Evolutionary conservation across 1,284 basidiomycete genomes (phyloP), one percentile per base, ranked within the genome.

Genomic region (Tylopilus sp.): DNA sequence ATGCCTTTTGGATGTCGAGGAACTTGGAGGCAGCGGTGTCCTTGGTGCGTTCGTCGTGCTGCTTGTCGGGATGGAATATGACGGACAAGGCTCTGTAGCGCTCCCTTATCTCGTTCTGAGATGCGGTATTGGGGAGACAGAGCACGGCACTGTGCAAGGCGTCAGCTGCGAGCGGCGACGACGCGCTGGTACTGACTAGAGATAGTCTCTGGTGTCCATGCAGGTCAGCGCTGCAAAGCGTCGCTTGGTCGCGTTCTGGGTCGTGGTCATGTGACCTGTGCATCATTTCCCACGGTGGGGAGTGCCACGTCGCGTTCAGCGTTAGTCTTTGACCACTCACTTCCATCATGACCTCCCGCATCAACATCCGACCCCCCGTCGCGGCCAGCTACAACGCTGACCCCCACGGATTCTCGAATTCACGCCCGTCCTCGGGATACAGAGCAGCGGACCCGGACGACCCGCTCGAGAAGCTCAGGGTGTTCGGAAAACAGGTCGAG

Each of bases 61-160:
- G 89, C 64, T 88, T 92, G 76, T 94, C 91, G 4, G 91, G 91
- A 61, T 93, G 90, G 53, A 91, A 88, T n/a, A 86, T 71, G n/a
- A 92, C 76, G 1, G 89, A 91, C 25, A 92, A 69, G 11, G 81
- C 70, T 45, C 80, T 77, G 66, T 91, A 87, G 42, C 85, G 79
- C 54, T 92, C 90, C 47, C 86, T 80, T 58, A 92, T 84, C 61
- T 90, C 85, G 50, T 74, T 72, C 46, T 82, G 78, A 3, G 84
- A 80, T 0, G 90, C 88, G 28, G 78, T 76, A 46, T 71, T 76
- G 28, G 84, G 80, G 33, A 92, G 70, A 60, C 90, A 90, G 43
- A 91, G 78, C 41, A 90, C 77, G 14, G 85, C 73, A 68, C 86
- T 67, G 52, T 33, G 39, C 7, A 1, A 19, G 20, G 1, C 1